These are phyloP conservation scores for Rhodomyrtus tomentosa DNA, from an alignment of 345 rosid genomes.

Conservation along the genomic window DNA sequence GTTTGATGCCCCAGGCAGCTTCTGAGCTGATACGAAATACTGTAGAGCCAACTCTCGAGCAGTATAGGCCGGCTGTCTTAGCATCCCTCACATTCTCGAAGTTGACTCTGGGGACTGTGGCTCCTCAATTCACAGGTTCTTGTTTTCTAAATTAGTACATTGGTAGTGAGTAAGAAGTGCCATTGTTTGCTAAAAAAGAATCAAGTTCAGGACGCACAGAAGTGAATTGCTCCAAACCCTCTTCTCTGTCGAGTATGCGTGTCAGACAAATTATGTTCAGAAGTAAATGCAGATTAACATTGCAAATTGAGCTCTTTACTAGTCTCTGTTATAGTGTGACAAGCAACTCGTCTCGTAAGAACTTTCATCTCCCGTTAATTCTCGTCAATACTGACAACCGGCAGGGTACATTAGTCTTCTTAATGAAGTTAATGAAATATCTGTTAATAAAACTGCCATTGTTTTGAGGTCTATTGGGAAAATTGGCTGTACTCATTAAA, in stretches of 20 bases:
- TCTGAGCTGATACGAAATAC: conserved; percentile 67
- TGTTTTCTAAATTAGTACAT: not conserved
- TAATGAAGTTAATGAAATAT: not conserved
- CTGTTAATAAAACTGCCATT: not conserved
- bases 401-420: not conserved
- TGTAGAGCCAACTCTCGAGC: conserved; percentile 84
- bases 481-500: not conserved
- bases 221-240: not conserved
- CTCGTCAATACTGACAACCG: not conserved
- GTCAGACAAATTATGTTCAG: not conserved
- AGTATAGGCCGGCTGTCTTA: conserved; percentile 58
- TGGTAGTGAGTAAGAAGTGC: not conserved
- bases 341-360: not conserved
- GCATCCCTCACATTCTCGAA: conserved; percentile 73
- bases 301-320: not conserved
- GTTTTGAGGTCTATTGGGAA: not conserved
- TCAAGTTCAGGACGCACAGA: not conserved
- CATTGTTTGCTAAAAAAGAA: not conserved
- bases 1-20: conserved; percentile 50
- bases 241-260: not conserved
- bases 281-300: not conserved
- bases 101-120: conserved; percentile 86
- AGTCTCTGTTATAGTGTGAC: not conserved
- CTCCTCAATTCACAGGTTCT: conserved; percentile 90
- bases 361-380: not conserved